Evolutionary conservation across 164 flowering plant species (phyloP), one percentile per base, ranked within the genome.

Genomic region (Tetrastigma voinierianum): DNA sequence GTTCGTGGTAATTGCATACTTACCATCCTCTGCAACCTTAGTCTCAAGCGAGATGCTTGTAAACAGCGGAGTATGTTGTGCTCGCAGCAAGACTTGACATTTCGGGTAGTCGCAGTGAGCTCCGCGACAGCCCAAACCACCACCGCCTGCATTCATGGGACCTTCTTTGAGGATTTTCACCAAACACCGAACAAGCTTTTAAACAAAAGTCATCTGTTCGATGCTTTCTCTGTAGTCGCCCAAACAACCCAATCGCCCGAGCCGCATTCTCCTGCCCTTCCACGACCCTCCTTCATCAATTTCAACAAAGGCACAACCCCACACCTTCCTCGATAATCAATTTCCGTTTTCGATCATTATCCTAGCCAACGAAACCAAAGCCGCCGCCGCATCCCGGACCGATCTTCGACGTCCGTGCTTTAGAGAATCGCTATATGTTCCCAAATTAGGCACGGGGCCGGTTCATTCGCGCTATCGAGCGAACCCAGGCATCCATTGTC

Each of bases 241-340:
- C 89, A 4, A 85, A 63, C 1, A 81, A 51, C 19, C 89, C 87
- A 59, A 85, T 79, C 5, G 89, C 89, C 8, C 66, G 55, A 1
- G 84, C 89, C 2, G 89, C 89, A 64, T 80, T 78, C 61, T 85
- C 89, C 61, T 85, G 89, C 1, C 89, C 89, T 17, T 83, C 85
- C 46, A 43, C 71, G 68, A 2, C 89, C 89, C 51, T 85, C 89
- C 52, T 83, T 85, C 10, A 76, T 54, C 46, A 85, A 24, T n/a
- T 75, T 77, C 77, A 85, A 46, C 66, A 85, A 43, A 0, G 89
- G 84, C 1, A 65, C 78, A 2, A 85, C 78, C 2, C 89, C 89
- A 4, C n/a, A n/a, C 85, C 87, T 72, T 85, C 89, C 68, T 85
- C 87, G 18, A 85, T 83, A 10, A 85, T 85, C 66, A 83, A 54